Base-by-base conservation (phyloP, 148 eudicot species). In the Rhododendron henanense region DNA sequence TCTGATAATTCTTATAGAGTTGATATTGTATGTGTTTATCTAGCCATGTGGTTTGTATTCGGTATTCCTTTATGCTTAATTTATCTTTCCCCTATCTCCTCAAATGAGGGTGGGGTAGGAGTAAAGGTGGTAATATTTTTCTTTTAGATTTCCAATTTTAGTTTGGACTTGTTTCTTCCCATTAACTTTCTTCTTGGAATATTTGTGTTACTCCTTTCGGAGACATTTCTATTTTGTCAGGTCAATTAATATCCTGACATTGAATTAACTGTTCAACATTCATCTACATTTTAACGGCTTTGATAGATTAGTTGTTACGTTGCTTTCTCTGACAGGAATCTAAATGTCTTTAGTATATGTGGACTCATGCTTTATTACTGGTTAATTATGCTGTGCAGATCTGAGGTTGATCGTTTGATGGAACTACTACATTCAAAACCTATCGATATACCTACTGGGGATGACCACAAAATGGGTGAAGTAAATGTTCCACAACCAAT, bases 371-470 rank as follows among this genome's bases (percentile, higher is more conserved):
- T 31, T 28, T 48, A 35, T 79, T 78, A 41, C 67, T 83, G 50
- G 61, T 51, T 50, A 33, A 81, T 33, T 57, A 39, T 85, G 21
- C 75, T 69, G 14, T 87, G 44, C 93, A 96, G 98, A 88, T 91
- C 92, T 67, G 94, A 96, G 87, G 89, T 96, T 86, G 92, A 91
- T 55, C 94, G 89, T 89, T 88, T 94, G 86, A 93, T 95, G 65
- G 90, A 86, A 35, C 85, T 96, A 61, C 84, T 93, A 81, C 92
- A 61, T 41, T 91, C 98, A 63, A 91, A 92, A 86, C 90, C 92
- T 71, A 82, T 39, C 61, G 95, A 94, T 76, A 71, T 80, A 50
- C 82, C 89, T 51, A 87, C 45, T 86, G 88, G 55, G 55, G 75
- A 53, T 87, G 91, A 73, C 80, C 86, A 75, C 76, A 90, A 25